Conservation (phyloP, 2,329 filamentous ascomycete species). For the Aspergillus quadrilineatus region DNA sequence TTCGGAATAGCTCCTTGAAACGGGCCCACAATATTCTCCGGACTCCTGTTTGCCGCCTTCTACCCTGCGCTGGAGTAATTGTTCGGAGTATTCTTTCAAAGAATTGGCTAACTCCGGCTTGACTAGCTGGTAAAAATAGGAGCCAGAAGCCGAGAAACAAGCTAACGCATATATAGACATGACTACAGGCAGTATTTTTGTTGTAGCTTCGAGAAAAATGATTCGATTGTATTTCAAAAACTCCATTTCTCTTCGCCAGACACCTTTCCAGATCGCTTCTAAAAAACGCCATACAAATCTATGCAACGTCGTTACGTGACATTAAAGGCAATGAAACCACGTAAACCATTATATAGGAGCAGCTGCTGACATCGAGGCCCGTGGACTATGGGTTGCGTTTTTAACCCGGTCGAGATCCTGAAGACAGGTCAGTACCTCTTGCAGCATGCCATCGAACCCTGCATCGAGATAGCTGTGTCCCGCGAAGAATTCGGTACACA, state of each 20-base stretch:
- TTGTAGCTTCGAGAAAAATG: not conserved
- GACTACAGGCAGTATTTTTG: not conserved
- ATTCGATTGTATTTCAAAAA: not conserved
- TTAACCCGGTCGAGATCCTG: slow-evolving; percentile 22
- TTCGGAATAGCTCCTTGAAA: too few species aligned
- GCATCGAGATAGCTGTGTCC: slow-evolving; percentile 20
- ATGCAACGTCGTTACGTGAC: not conserved
- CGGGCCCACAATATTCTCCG: not conserved
- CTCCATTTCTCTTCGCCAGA: not conserved
- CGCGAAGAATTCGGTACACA: slow-evolving; percentile 23
- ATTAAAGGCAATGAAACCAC: too few species aligned
- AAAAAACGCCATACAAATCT: not conserved
- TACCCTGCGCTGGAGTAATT: not conserved
- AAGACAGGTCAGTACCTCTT: slow-evolving; percentile 18
- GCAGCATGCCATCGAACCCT: slow-evolving; percentile 20
- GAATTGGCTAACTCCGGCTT: not conserved
- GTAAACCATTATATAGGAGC: not conserved
- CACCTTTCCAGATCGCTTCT: not conserved
- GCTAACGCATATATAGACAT: not conserved
- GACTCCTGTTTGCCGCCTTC: not conserved
- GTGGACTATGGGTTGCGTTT: slow-evolving; percentile 16
- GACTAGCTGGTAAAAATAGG: not conserved
- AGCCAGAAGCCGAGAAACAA: not conserved
- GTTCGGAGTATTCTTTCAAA: not conserved
- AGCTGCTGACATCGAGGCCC: not conserved